phyloP scores from a whole-genome alignment of 164 flowering plant genomes.

The Kingdonia uniflora region DNA sequence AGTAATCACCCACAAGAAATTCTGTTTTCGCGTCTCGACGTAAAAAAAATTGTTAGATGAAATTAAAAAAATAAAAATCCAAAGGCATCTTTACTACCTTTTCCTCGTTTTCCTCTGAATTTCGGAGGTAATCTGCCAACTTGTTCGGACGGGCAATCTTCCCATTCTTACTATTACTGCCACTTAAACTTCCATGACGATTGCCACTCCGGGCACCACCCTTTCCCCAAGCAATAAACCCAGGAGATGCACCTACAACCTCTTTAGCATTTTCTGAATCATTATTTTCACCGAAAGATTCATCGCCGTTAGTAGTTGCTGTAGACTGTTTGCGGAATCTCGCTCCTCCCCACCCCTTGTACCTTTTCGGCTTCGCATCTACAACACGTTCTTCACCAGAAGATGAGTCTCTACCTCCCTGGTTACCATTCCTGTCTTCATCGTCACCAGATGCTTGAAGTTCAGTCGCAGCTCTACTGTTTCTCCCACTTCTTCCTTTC shows the following conservation, averaged over 20 bases:
- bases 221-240: slow-evolving; percentile 62
- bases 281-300: slow-evolving; percentile 42
- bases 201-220: slow-evolving; percentile 74
- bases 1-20: no score
- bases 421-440: slow-evolving; percentile 49
- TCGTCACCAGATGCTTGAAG: slow-evolving; percentile 55
- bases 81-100: slow-evolving; percentile 17
- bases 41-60: not conserved
- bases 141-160: slow-evolving; percentile 38
- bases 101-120: slow-evolving; percentile 33
- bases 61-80: not conserved
- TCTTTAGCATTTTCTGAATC: slow-evolving; percentile 38
- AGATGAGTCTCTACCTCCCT: slow-evolving; percentile 59
- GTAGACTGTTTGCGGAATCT: slow-evolving; percentile 32
- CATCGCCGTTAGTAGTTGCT: slow-evolving; percentile 30
- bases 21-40: no score
- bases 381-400: slow-evolving; percentile 56
- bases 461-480: slow-evolving; percentile 22
- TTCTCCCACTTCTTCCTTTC: slow-evolving; percentile 40
- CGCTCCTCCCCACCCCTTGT: slow-evolving; percentile 38
- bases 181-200: slow-evolving; percentile 42
- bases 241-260: slow-evolving; percentile 39
- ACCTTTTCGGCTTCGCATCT: slow-evolving; percentile 44
- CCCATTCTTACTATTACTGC: slow-evolving; percentile 32
- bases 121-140: slow-evolving; percentile 45